Percentiles rank a stretch among this genome's conserved stretches.
phyloP scores from a whole-genome alignment of 108 stramenopile genomes.

The Skeletonema marinoi region DNA sequence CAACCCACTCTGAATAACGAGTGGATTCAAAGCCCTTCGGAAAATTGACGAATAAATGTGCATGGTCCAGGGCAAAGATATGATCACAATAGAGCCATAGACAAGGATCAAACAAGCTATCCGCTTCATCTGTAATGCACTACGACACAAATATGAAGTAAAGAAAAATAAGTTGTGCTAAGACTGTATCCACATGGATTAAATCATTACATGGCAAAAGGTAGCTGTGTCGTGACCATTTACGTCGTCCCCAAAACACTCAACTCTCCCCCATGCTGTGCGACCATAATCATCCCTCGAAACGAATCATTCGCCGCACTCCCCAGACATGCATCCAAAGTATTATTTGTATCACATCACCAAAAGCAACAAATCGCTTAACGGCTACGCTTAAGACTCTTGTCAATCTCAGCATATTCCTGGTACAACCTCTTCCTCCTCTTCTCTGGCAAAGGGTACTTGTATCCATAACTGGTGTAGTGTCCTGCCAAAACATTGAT shows the following conservation, averaged over 20 bases:
- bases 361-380: constrained; percentile 41
- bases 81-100: too few relatives aligned
- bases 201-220: neutral
- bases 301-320: neutral
- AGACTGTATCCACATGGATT: neutral
- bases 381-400: constrained; percentile 85
- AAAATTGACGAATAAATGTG: too few relatives aligned
- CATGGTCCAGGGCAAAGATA: too few relatives aligned
- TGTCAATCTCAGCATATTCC: constrained; percentile 94
- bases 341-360: neutral
- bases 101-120: neutral
- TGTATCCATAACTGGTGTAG: constrained; percentile 96
- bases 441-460: constrained; percentile 98
- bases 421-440: constrained; percentile 97
- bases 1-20: too few relatives aligned
- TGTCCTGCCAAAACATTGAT: constrained; percentile 97
- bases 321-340: neutral
- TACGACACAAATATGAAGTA: neutral
- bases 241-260: neutral
- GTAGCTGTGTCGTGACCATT: neutral
- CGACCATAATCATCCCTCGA: neutral
- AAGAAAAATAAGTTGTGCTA: neutral
- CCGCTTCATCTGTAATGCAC: too few relatives aligned
- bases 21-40: too few relatives aligned
- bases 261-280: neutral